A percentile compares a stretch with the other conserved stretches of the same genome.
Evolutionary conservation across 2,329 filamentous ascomycete species (phyloP).

Genomic region (Chaetomiaceae sp.): DNA sequence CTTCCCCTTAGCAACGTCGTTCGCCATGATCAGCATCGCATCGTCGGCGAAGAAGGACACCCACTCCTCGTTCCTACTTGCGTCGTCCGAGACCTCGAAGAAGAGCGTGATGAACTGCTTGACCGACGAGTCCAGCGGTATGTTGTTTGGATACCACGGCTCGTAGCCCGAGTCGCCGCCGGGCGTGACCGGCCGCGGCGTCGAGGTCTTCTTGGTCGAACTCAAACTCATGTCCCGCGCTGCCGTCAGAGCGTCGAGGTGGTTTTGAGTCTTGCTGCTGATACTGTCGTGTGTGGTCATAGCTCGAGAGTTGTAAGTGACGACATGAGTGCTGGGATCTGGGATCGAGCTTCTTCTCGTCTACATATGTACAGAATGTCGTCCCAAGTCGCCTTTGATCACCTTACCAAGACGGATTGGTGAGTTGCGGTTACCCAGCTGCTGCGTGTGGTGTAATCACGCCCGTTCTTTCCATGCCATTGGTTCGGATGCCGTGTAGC

Average conservation of each 20-base stretch:
- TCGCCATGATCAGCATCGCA: conserved; percentile 41
- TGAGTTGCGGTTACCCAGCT: background rate
- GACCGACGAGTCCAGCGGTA: conserved; percentile 20
- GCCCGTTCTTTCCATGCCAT: background rate
- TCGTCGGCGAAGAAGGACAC: conserved; percentile 38
- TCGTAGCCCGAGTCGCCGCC: conserved; percentile 23
- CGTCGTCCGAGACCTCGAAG: conserved; percentile 41
- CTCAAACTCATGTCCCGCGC: background rate
- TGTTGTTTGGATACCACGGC: conserved; percentile 28
- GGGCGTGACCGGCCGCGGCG: background rate
- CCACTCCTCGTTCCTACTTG: conserved; percentile 41
- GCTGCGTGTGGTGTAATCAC: background rate
- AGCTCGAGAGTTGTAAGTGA: too few species aligned
- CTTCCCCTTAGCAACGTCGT: conserved; percentile 35
- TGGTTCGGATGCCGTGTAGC: background rate
- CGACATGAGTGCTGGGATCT: background rate
- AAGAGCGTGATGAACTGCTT: conserved; percentile 40
- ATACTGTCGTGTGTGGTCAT: background rate
- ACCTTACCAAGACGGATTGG: background rate
- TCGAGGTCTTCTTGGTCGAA: background rate
- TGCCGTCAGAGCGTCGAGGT: background rate
- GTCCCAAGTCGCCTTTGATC: too few species aligned
- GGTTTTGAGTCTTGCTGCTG: background rate
- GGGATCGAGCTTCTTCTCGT: background rate
- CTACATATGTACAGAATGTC: background rate